These are phyloP conservation scores for Diaporthe longicolla DNA, from an alignment of 2,329 filamentous ascomycete genomes.

Conservation along the genomic window DNA sequence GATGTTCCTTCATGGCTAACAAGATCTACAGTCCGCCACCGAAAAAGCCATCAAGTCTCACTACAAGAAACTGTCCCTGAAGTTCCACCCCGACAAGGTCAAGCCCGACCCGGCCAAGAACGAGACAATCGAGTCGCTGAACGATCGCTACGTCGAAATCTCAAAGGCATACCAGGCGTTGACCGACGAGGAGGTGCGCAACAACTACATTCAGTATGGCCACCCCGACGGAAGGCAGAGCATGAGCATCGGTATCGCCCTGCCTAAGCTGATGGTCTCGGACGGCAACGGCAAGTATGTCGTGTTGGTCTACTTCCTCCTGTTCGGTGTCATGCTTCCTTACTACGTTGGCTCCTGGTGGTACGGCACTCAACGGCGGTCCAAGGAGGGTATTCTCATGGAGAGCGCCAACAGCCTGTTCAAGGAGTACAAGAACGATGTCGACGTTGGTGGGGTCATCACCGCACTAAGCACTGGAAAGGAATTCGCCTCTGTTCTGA, in stretches of 20 bases:
- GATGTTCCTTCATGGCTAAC: conserved; percentile 36
- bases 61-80: conserved; percentile 88
- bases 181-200: conserved; percentile 96
- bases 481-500: conserved; percentile 84
- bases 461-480: conserved; percentile 86
- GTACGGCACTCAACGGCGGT: conserved; percentile 95
- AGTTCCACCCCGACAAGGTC: conserved; percentile 94
- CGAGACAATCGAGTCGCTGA: conserved; percentile 87
- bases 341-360: conserved; percentile 98
- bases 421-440: conserved; percentile 89
- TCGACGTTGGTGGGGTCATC: conserved; percentile 85
- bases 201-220: conserved; percentile 96
- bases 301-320: conserved; percentile 86
- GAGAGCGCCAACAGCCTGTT: conserved; percentile 96
- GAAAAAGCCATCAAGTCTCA: conserved; percentile 94
- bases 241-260: conserved; percentile 96
- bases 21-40: conserved; percentile 74
- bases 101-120: conserved; percentile 88
- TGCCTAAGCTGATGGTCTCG: conserved; percentile 92
- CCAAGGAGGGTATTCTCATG: conserved; percentile 92
- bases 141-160: conserved; percentile 91
- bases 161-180: conserved; percentile 98
- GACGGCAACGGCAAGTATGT: conserved; percentile 98
- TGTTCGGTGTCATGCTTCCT: conserved; percentile 91
- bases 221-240: conserved; percentile 99